phyloP scores from a whole-genome alignment of 129 eudicot species.

The Sambucus nigra region DNA sequence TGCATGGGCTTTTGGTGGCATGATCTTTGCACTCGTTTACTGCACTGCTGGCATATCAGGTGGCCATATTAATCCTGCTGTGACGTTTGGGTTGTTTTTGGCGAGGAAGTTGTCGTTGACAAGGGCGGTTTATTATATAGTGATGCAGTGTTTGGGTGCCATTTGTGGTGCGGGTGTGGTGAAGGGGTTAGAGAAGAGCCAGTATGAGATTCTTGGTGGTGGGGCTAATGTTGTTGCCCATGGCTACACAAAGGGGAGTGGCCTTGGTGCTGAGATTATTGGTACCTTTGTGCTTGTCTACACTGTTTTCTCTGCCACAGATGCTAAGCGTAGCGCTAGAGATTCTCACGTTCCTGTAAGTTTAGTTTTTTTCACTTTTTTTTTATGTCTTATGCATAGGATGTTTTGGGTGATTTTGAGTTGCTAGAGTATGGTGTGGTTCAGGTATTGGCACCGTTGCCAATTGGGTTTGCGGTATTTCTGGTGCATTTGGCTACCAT shows the following conservation, averaged over 20 bases:
- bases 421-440: background rate
- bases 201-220: constrained; percentile 39
- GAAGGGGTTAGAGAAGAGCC: constrained; percentile 38
- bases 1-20: constrained; percentile 90
- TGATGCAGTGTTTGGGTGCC: constrained; percentile 84
- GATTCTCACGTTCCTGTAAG: constrained; percentile 86
- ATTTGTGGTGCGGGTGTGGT: constrained; percentile 74
- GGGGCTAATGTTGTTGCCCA: constrained; percentile 54
- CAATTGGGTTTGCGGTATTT: constrained; percentile 79
- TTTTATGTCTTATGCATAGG: background rate
- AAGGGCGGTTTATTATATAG: constrained; percentile 71
- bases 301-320: constrained; percentile 80
- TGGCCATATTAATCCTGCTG: constrained; percentile 82
- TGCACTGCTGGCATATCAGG: constrained; percentile 93
- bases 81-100: constrained; percentile 65
- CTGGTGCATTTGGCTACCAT: constrained; percentile 80
- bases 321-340: constrained; percentile 73
- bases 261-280: constrained; percentile 62
- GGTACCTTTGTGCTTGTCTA: constrained; percentile 67
- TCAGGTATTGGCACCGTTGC: constrained; percentile 75
- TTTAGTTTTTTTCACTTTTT: constrained; percentile 9
- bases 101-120: constrained; percentile 82
- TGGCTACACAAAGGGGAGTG: constrained; percentile 75
- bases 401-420: background rate
- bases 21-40: constrained; percentile 83